Percentiles rank a stretch among this genome's conserved stretches.
These are phyloP conservation scores for Hypoxylon fuscum DNA, from an alignment of 495 filamentous ascomycete genomes.

Conservation along the genomic window DNA sequence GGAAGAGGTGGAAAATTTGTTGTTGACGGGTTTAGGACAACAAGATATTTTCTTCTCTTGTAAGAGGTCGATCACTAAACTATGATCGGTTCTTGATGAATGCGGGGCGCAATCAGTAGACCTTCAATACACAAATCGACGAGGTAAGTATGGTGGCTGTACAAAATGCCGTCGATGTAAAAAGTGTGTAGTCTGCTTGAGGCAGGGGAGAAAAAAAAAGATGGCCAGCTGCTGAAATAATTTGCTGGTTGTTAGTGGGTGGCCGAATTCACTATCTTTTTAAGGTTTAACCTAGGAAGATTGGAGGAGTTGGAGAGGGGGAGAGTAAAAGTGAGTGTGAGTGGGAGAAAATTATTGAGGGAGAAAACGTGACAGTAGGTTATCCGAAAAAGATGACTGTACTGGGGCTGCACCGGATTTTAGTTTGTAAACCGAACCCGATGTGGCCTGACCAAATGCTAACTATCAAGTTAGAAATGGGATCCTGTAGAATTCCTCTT, in stretches of 20 bases:
- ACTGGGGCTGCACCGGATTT: slow-evolving; percentile 37
- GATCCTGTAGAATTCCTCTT: slow-evolving; percentile 24
- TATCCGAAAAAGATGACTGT: slow-evolving; percentile 41
- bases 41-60: too few species aligned
- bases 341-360: slow-evolving; percentile 28
- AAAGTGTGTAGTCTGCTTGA: not conserved
- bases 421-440: slow-evolving; percentile 37
- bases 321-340: not conserved
- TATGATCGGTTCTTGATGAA: slow-evolving; percentile 29
- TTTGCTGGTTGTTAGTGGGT: slow-evolving; percentile 12
- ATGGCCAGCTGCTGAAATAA: slow-evolving; percentile 19
- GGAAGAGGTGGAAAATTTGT: slow-evolving; percentile 29
- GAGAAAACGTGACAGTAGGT: slow-evolving; percentile 38
- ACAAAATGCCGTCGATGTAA: not conserved
- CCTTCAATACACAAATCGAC: slow-evolving; percentile 16
- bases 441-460: slow-evolving; percentile 36
- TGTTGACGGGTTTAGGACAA: slow-evolving; percentile 21
- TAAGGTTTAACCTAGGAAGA: slow-evolving; percentile 26
- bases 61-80: slow-evolving; percentile 35
- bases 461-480: slow-evolving; percentile 28
- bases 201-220: slow-evolving; percentile 7
- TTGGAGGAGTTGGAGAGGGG: slow-evolving; percentile 15
- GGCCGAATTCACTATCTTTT: slow-evolving; percentile 10
- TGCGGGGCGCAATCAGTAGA: slow-evolving; percentile 44
- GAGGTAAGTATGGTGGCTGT: not conserved